phyloP scores from a whole-genome alignment of 768 basidiomycete genomes.

The Cyclocybe aegerita region DNA sequence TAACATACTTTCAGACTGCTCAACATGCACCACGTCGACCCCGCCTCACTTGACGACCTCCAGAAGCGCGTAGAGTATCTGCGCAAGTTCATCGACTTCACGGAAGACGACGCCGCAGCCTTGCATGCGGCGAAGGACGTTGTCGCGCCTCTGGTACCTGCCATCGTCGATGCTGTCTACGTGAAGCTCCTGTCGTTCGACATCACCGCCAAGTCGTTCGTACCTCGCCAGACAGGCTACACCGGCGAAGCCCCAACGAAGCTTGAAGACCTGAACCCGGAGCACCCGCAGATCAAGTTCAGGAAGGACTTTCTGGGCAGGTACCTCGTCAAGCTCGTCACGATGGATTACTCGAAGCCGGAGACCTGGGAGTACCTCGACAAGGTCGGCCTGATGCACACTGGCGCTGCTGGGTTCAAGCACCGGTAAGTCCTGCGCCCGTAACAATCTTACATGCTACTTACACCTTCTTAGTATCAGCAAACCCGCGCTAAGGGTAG shows the following conservation, averaged over 20 bases:
- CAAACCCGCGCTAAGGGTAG: too few species aligned
- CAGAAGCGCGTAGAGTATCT: slow-evolving; percentile 43
- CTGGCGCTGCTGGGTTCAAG: slow-evolving; percentile 41
- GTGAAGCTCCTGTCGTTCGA: slow-evolving; percentile 43
- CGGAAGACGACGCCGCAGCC: slow-evolving; percentile 37
- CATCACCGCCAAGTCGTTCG: slow-evolving; percentile 38
- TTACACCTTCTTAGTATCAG: neutral
- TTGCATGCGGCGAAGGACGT: slow-evolving; percentile 39
- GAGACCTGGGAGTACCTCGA: slow-evolving; percentile 46
- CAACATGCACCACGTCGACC: slow-evolving; percentile 25
- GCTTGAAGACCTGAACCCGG: slow-evolving; percentile 38
- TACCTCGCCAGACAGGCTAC: slow-evolving; percentile 40
- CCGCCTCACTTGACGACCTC: slow-evolving; percentile 29
- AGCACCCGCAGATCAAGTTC: slow-evolving; percentile 47
- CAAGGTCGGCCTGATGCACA: slow-evolving; percentile 52
- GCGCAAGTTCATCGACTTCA: slow-evolving; percentile 45
- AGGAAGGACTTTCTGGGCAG: slow-evolving; percentile 38
- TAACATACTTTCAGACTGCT: too few species aligned
- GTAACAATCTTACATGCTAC: neutral
- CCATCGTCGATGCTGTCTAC: slow-evolving; percentile 45
- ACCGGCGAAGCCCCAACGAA: slow-evolving; percentile 35
- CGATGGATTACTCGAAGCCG: slow-evolving; percentile 41
- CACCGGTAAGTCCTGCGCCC: slow-evolving; percentile 30
- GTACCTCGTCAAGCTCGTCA: slow-evolving; percentile 36
- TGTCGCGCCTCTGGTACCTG: slow-evolving; percentile 41